Evolutionary conservation across 2,329 filamentous ascomycete genomes (phyloP), one percentile per base, ranked within the genome.

Genomic region (Calonectria naviculata): DNA sequence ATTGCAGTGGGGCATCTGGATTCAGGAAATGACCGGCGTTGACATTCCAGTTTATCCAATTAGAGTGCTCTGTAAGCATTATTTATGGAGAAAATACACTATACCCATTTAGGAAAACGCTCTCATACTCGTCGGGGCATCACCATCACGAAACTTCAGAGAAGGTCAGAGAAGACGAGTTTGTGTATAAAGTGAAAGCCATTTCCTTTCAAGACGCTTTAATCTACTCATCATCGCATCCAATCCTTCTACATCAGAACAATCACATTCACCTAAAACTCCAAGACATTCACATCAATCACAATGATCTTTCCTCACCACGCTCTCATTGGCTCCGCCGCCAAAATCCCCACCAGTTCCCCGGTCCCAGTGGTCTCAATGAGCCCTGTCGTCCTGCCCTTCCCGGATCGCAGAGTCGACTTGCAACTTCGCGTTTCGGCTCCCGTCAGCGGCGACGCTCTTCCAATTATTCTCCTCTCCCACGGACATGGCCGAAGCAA

Each of bases 401-500:
- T 47, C 2, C 26, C 70, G 7, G 61, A 61, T 8, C 76, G 78
- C 9, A 66, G 65, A 28, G 76, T 76, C 4, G 75, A 78, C 58
- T 67, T 80, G 2, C 71, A 78, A 7, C 41, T 80, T n/a, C 77
- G 78, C 1, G 68, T 79, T 19, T 75, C 78, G 0, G 75, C 67
- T 0, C 77, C 77, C 0, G 19, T 67, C 1, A 72, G 47, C 0
- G 77, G 77, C 0, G 29, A 72, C 0, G 47, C 44, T 0, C 76
- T 80, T 0, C 78, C 79, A 0, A 75, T 80, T 5, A 73, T 80
- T 8, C 42, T 80, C 1, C 68, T 80, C 1, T 78, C 78, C 8
- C 79, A 80, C 6, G 79, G 79, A 5, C 77, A 78, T 15, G 79
- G 79, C 3, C 71, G 49, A 1, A 79, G 74, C 68, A 78, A 78